Base-by-base conservation (phyloP, 768 basidiomycete genomes). In the Lactarius deliciosus region DNA sequence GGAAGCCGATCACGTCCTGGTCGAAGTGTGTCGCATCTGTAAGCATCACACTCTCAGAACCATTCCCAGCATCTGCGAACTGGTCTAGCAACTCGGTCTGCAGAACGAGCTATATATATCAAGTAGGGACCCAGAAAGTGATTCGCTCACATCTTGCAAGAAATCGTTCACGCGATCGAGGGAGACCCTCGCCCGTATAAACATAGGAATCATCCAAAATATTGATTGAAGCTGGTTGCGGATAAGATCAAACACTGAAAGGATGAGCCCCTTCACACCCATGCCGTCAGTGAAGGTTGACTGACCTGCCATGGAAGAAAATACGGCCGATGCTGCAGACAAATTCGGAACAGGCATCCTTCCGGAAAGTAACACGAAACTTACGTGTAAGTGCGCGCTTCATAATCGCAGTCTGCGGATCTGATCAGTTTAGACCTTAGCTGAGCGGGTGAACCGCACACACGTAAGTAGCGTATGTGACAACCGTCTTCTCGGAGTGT, bases 1-100 rank as follows among this genome's bases (percentile, higher is more conserved):
- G 75, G 70, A 87, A 83, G 5, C 86, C 85, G 54, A 87, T 81
- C 25, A 64, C 68, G 22, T 63, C 61, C 22, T 56, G 63, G 45
- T 64, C 69, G 36, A 65, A 60, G 16, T 65, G 64, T 13, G 69
- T 60, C 25, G 64, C 68, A n/a, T 65, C 64, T 3, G 61, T 67
- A 8, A 69, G 43, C 68, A 67, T 67, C 30, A 62, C 30, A 22
- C 60, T 64, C 58, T 58, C 69, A 38, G 57, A 62, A 22, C 63
- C 63, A 18, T 59, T 66, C 32, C 60, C 68, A 5, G 59, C 38
- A 18, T 64, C 68, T 1, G 72, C 57, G 68, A 69, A 78, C 18
- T 70, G 63, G 47, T 78, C 77, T 56, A 78, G 61, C n/a, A 78
- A 64, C 58, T 77, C 76, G 28, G 76, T 77, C 76, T 77, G n/a